Conservation (phyloP, 1,284 basidiomycete genomes). For the Cerioporus squamosus region DNA sequence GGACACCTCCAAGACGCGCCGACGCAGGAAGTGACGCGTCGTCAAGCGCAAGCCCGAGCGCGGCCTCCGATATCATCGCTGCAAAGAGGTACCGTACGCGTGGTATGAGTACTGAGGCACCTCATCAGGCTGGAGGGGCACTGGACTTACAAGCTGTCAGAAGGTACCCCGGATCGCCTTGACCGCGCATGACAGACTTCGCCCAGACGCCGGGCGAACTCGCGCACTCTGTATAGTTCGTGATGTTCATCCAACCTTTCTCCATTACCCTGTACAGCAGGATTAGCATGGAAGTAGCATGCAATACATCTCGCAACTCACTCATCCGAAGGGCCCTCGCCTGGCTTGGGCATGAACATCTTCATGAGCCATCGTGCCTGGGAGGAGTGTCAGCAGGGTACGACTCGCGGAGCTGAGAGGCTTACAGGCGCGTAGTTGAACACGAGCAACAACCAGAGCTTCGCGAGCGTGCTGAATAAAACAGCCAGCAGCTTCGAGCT, state of each 20-base stretch:
- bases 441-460: conserved; percentile 30
- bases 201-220: conserved; percentile 54
- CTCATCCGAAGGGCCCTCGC: conserved; percentile 68
- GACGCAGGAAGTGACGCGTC: conserved; percentile 55
- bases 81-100: conserved; percentile 42
- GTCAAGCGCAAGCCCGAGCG: conserved; percentile 66
- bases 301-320: conserved; percentile 34
- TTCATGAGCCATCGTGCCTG: conserved; percentile 61
- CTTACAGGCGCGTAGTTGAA: background rate
- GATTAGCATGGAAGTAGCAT: background rate
- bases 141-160: conserved; percentile 43
- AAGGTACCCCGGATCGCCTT: conserved; percentile 84
- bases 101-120: too few relatives aligned
- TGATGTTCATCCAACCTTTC: conserved; percentile 59
- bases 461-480: conserved; percentile 31
- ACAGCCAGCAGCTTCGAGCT: conserved; percentile 29
- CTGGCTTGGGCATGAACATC: conserved; percentile 54
- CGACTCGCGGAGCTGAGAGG: background rate
- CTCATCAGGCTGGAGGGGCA: too few relatives aligned
- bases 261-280: conserved; percentile 48
- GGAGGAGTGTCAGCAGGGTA: background rate
- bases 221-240: conserved; percentile 58
- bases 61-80: conserved; percentile 73
- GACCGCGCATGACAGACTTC: conserved; percentile 60
- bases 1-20: conserved; percentile 69